Conservation (phyloP, 768 basidiomycete genomes). For the Boletus rufocinnamomeus region DNA sequence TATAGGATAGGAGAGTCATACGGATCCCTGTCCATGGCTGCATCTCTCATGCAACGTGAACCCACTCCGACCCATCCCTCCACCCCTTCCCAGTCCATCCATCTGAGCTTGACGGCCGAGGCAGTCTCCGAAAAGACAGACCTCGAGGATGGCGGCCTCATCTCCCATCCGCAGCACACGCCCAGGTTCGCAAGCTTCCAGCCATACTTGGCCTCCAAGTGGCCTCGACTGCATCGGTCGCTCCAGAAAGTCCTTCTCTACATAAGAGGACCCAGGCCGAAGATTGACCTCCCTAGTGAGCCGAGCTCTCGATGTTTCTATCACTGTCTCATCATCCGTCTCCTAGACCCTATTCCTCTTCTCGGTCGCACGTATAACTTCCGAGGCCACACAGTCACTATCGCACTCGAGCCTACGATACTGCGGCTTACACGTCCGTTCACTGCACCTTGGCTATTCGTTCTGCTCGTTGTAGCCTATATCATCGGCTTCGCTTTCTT, state of each 20-base stretch:
- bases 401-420: slow-evolving; percentile 57
- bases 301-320: not conserved
- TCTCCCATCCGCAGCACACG: not conserved
- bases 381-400: slow-evolving; percentile 37
- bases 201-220: slow-evolving; percentile 8
- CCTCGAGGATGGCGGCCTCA: slow-evolving; percentile 1
- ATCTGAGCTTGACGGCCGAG: slow-evolving; percentile 7
- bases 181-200: slow-evolving; percentile 12
- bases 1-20: not conserved
- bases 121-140: slow-evolving; percentile 8
- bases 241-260: slow-evolving; percentile 34
- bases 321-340: slow-evolving; percentile 2
- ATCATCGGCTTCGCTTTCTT: slow-evolving; percentile 76
- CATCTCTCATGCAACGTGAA: slow-evolving; percentile 17
- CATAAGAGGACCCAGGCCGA: slow-evolving; percentile 62
- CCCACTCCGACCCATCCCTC: not conserved
- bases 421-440: slow-evolving; percentile 53
- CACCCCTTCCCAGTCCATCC: slow-evolving; percentile 16
- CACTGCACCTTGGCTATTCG: slow-evolving; percentile 54
- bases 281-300: slow-evolving; percentile 49
- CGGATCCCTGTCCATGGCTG: not conserved
- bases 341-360: slow-evolving; percentile 53
- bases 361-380: slow-evolving; percentile 51
- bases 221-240: slow-evolving; percentile 23
- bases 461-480: slow-evolving; percentile 58